Conservation (phyloP, 148 eudicot species). For the Vaccinium corymbosum region DNA sequence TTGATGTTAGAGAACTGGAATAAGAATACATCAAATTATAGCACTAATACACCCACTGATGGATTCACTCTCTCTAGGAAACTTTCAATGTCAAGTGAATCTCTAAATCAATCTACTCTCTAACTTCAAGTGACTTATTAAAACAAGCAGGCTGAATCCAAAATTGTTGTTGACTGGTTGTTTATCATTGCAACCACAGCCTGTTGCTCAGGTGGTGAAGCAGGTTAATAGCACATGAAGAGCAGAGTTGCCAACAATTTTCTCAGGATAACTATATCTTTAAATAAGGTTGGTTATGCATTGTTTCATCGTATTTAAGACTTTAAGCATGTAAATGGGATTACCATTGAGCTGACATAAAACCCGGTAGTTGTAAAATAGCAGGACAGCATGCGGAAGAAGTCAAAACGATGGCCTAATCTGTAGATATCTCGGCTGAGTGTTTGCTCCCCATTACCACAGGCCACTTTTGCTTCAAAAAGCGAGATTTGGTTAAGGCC, state of each 20-base stretch:
- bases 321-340: slow-evolving; percentile 7
- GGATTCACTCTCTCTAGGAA: not conserved
- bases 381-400: slow-evolving; percentile 69
- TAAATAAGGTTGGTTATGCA: not conserved
- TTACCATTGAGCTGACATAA: slow-evolving; percentile 60
- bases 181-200: not conserved
- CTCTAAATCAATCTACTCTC: not conserved
- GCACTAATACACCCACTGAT: not conserved
- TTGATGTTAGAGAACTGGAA: not conserved
- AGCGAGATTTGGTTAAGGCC: slow-evolving; percentile 67
- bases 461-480: slow-evolving; percentile 72
- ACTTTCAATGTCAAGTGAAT: not conserved
- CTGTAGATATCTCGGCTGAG: slow-evolving; percentile 67
- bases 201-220: not conserved
- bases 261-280: not conserved
- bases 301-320: not conserved
- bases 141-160: not conserved
- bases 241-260: not conserved
- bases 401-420: slow-evolving; percentile 72
- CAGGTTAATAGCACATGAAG: not conserved
- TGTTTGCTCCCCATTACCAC: slow-evolving; percentile 72
- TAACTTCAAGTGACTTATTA: not conserved
- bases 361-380: slow-evolving; percentile 63
- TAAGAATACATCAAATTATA: not conserved
- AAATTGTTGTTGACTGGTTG: not conserved